Conservation (phyloP, 345 rosid species). For the Orychophragmus violaceus region DNA sequence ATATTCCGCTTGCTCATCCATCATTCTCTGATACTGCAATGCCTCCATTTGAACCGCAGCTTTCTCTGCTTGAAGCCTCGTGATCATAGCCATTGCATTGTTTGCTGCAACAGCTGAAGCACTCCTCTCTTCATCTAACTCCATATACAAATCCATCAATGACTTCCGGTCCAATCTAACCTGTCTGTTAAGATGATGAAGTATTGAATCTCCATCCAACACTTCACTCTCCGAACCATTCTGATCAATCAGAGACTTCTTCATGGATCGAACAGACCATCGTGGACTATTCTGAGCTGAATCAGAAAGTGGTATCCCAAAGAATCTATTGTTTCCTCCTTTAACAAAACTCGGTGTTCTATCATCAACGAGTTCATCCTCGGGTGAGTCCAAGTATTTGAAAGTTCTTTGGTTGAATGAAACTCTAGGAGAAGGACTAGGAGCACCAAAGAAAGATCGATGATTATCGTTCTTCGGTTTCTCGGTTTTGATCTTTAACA, state of each 20-base stretch:
- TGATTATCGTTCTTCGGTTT: conserved; percentile 22
- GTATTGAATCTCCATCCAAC: conserved; percentile 49
- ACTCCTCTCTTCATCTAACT: conserved; percentile 85
- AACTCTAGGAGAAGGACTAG: conserved; percentile 74
- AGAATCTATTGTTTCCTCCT: conserved; percentile 56
- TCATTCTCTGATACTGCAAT: conserved; percentile 94
- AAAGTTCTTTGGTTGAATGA: conserved; percentile 36
- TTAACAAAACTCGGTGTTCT: conserved; percentile 48
- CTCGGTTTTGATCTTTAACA: conserved; percentile 42
- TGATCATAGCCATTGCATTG: conserved; percentile 97
- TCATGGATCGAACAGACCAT: conserved; percentile 36
- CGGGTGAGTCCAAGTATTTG: conserved; percentile 16
- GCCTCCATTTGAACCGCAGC: conserved; percentile 98
- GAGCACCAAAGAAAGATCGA: conserved; percentile 40
- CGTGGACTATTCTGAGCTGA: conserved; percentile 65
- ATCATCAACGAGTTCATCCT: conserved; percentile 27
- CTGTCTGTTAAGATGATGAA: conserved; percentile 70
- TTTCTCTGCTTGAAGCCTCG: conserved; percentile 81
- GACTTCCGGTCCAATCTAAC: conserved; percentile 79
- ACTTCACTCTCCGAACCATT: conserved; percentile 29
- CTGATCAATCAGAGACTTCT: conserved; percentile 45
- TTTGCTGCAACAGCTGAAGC: conserved; percentile 90
- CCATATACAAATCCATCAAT: conserved; percentile 77
- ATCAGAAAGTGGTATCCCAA: conserved; percentile 70
- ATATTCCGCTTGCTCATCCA: conserved; percentile 95